Conservation (phyloP, 2,329 filamentous ascomycete genomes). For the Acrocalymma vagum region DNA sequence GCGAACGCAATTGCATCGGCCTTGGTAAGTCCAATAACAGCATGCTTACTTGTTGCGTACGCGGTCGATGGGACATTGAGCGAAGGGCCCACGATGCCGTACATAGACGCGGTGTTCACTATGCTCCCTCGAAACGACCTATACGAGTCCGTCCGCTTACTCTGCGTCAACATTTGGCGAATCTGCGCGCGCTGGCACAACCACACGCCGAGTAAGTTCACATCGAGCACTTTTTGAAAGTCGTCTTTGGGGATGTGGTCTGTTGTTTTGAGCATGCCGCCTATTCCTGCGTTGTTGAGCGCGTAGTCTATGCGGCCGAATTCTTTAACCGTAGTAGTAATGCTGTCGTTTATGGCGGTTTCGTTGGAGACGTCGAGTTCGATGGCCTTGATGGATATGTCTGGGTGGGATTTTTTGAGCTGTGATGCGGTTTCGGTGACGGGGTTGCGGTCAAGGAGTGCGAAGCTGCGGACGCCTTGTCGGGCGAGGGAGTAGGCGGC, state of each 20-base stretch:
- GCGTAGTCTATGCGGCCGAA: slow-evolving; percentile 66
- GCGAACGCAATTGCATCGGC: slow-evolving; percentile 64
- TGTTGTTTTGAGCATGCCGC: slow-evolving; percentile 52
- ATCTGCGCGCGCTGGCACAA: slow-evolving; percentile 65
- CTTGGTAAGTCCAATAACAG: slow-evolving; percentile 62
- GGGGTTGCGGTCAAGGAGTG: slow-evolving; percentile 58
- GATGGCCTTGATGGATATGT: slow-evolving; percentile 52
- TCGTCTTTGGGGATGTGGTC: slow-evolving; percentile 58
- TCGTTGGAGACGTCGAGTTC: slow-evolving; percentile 58
- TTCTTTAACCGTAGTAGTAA: slow-evolving; percentile 51
- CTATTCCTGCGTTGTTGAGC: slow-evolving; percentile 65
- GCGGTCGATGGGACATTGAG: slow-evolving; percentile 51
- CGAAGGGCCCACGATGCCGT: slow-evolving; percentile 55
- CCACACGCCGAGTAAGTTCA: slow-evolving; percentile 67
- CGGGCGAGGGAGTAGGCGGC: slow-evolving; percentile 58
- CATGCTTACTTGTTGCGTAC: slow-evolving; percentile 64
- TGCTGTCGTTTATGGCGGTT: slow-evolving; percentile 52
- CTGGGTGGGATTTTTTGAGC: slow-evolving; percentile 49
- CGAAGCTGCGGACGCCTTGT: slow-evolving; percentile 58
- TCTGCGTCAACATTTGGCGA: slow-evolving; percentile 60
- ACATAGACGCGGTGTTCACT: slow-evolving; percentile 64
- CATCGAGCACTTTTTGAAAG: slow-evolving; percentile 60
- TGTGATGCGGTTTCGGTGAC: slow-evolving; percentile 37
- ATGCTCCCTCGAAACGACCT: slow-evolving; percentile 59
- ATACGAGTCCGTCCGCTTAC: slow-evolving; percentile 38